Evolutionary conservation across 306 rosid species (phyloP), one percentile per base, ranked within the genome.

Genomic region (Fragaria nilgerrensis): DNA sequence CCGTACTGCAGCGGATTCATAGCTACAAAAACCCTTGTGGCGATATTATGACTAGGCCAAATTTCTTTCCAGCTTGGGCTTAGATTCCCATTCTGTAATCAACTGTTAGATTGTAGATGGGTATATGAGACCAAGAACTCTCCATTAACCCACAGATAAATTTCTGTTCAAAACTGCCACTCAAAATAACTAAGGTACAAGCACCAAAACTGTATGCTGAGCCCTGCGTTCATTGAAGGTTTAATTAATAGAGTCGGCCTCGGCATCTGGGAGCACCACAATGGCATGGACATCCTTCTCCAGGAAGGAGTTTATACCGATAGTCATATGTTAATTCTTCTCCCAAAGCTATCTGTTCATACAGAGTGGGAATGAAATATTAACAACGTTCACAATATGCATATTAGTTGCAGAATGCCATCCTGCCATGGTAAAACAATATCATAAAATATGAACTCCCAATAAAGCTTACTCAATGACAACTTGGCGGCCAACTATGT

Each of bases 261-360:
- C 88, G 77, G 48, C 99, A 95, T 23, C 75, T 82, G 15, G 86
- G 75, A 75, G 93, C 83, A 79, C 72, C 96, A 50, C 97, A 92
- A 67, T 84, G 85, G 79, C 97, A 91, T 12, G 84, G 92, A 82
- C 76, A 70, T 77, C 93, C 96, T 86, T 87, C 91, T 25, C 89
- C 93, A 6, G 90, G 85, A 65, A 75, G 77, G 56, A 76, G 91
- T 72, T 82, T 78, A 70, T 90, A 93, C 41, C 75, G 88, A 80
- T 83, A 95, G 69, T 84, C 87, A 70, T 75, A 84, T 3, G 99
- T 92, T 79, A 95, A 75, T 80, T 95, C 99, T 87, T 95, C 98
- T n/a, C 98, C 98, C 78, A 80, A 55, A 68, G 90, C 82, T 85
- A 95, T 91, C 99, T 95, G 98, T 82, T 79, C 70, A 83, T 50